Percentiles rank a stretch among this genome's conserved stretches.
Evolutionary conservation across 495 filamentous ascomycete species (phyloP).

Genomic region (Aspergillus saccharolyticus): DNA sequence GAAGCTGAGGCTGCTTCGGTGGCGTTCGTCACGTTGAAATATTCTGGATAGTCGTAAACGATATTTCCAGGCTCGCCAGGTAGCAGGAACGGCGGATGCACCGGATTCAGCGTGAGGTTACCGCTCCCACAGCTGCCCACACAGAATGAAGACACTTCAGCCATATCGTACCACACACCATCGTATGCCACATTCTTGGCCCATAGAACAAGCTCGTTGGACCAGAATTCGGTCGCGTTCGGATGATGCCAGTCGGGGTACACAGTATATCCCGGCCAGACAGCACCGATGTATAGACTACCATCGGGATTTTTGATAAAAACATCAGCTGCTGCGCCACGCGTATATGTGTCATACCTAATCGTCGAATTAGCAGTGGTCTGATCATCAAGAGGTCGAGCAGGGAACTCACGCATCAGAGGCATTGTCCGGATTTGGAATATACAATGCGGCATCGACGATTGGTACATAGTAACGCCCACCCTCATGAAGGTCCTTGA

Average conservation of each 20-base stretch:
- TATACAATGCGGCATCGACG: conserved; percentile 77
- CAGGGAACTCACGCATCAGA: conserved; percentile 54
- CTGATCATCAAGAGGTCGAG: neutral
- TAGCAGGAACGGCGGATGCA: conserved; percentile 61
- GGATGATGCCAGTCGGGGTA: conserved; percentile 59
- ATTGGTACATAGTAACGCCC: conserved; percentile 78
- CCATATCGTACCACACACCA: conserved; percentile 63
- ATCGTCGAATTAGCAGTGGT: neutral
- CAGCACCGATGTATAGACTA: conserved; percentile 56
- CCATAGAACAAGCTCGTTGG: conserved; percentile 58
- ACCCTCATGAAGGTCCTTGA: conserved; percentile 58
- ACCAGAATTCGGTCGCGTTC: conserved; percentile 64
- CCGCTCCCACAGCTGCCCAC: conserved; percentile 69
- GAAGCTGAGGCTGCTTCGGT: conserved; percentile 62
- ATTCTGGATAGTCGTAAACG: conserved; percentile 63
- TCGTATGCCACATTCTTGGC: conserved; percentile 54
- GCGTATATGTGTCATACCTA: conserved; percentile 60
- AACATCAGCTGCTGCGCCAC: conserved; percentile 58
- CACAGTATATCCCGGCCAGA: conserved; percentile 64
- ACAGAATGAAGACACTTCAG: conserved; percentile 73
- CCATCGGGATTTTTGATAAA: conserved; percentile 62
- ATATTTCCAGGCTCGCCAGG: conserved; percentile 61
- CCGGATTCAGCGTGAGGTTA: conserved; percentile 65
- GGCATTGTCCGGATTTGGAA: conserved; percentile 65
- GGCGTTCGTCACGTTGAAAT: conserved; percentile 63